Evolutionary conservation across 1,284 basidiomycete species (phyloP), one percentile per base, ranked within the genome.

Genomic region (Kwoniella shivajii): DNA sequence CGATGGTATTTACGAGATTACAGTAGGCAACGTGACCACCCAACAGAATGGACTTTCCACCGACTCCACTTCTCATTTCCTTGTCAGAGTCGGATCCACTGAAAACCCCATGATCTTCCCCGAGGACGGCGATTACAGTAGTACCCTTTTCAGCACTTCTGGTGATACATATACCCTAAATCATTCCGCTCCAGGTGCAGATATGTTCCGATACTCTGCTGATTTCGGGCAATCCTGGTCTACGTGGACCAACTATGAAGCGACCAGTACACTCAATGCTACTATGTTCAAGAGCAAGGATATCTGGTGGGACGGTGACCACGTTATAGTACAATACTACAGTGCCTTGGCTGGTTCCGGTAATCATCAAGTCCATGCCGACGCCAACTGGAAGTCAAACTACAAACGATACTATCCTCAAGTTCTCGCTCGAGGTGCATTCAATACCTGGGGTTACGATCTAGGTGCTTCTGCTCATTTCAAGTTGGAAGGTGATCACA

Each of bases 371-470:
- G 80, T 90, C 10, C 91, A 94, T 68, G 87, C 88, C 26, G 92
- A 95, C 70, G 75, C 82, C 58, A 81, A 82, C 46, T 89, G 84
- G 73, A 77, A 73, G 14, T 79, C 80, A 13, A 72, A 72, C 11
- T 79, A 83, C 51, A 44, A 36, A 34, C 87, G 92, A 64, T 88
- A 89, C 39, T 87, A 89, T 42, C 92, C 92, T 26, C 90, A 92
- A 71, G 82, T 92, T 66, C 80, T 95, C 48, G 88, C 86, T 44
- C 87, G 92, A 67, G 92, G 92, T 51, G 84, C 85, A 0, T 95
- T 90, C 83, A 95, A 95, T 72, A 79, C 84, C 42, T 95, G 90
- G 90, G 92, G 92, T 59, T 92, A 85, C 71, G 92, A 94, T 79
- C 81, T 85, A 60, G 92, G 92, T 71, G 83, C 91, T 44, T 66